Evolutionary conservation across 805 yeast species (phyloP), one percentile per base, ranked within the genome.

Genomic region (Starmerella vaccinii): DNA sequence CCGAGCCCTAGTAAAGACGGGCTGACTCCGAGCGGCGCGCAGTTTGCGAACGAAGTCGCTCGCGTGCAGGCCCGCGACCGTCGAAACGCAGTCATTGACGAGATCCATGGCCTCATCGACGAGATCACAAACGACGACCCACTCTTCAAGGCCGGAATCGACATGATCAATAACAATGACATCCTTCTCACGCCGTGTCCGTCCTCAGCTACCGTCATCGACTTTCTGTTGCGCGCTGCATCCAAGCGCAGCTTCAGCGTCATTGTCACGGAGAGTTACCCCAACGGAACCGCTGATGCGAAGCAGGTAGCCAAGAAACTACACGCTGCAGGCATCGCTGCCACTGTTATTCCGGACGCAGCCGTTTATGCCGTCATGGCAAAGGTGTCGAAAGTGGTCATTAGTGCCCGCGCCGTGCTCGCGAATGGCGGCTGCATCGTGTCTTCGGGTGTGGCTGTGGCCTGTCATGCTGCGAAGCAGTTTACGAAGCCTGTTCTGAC

Each of bases 361-460:
- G 83, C 95, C 23, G 88, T 83, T 0, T 87, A 82, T 67, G 97
- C 98, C 0, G 87, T 92, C 43, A 92, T 92, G 97, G 84, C 96
- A 34, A 74, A 96, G 57, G 97, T 92, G 5, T 96, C 97, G 40
- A 94, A 94, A 65, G 98, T 92, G 27, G 79, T 92, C 52, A 77
- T 94, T 49, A 97, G 97, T 34, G 83, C 97, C 5, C 77, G 84
- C 54, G 80, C 95, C 0, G 97, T 92, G 5, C 84, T 92, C 65
- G 95, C 95, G 48, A 92, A 92, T 63, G 99, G 99, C 53, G 97
- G 97, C 10, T 84, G 95, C 57, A 77, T 87, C 45, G 79, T 95
- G 2, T 78, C 83, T 23, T 79, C 95, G 1, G 99, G 98, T 48
- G 95, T 85, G 26, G 84, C 95, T 26, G 76, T 88, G 45, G 96